Evolutionary conservation across 768 basidiomycete species (phyloP).

Genomic region (Sistotremastrum niveocremeum): DNA sequence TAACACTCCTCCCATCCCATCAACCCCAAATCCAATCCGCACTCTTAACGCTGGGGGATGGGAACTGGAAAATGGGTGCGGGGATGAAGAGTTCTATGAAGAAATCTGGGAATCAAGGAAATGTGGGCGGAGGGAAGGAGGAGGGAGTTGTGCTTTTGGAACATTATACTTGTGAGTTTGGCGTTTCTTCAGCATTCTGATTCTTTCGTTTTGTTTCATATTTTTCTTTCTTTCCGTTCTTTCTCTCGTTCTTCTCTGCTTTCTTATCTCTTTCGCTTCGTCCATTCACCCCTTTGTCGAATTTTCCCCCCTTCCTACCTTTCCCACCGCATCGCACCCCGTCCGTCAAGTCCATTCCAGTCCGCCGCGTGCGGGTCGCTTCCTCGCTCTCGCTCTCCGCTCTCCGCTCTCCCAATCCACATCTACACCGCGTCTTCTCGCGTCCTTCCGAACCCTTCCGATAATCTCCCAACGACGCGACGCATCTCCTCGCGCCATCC

Average conservation of each 20-base stretch:
- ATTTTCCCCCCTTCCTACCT: too few species aligned
- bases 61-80: slow-evolving; percentile 89
- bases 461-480: too few species aligned
- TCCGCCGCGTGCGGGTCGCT: too few species aligned
- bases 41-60: slow-evolving; percentile 62
- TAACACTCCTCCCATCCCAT: slow-evolving; percentile 59
- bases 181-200: neutral
- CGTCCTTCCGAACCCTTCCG: too few species aligned
- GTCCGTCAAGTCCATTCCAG: too few species aligned
- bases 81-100: slow-evolving; percentile 50
- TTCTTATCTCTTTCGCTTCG: too few species aligned
- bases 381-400: too few species aligned
- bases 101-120: slow-evolving; percentile 8
- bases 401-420: too few species aligned
- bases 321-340: too few species aligned
- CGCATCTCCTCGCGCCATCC: too few species aligned
- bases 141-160: slow-evolving; percentile 41
- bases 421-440: too few species aligned
- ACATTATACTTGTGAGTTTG: slow-evolving; percentile 55
- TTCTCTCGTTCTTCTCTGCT: neutral
- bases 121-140: slow-evolving; percentile 41
- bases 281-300: too few species aligned
- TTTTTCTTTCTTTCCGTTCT: neutral
- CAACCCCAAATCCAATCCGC: slow-evolving; percentile 52
- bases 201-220: neutral